Conservation (phyloP, 2,329 filamentous ascomycete genomes). For the Penicillium sclerotigenum region DNA sequence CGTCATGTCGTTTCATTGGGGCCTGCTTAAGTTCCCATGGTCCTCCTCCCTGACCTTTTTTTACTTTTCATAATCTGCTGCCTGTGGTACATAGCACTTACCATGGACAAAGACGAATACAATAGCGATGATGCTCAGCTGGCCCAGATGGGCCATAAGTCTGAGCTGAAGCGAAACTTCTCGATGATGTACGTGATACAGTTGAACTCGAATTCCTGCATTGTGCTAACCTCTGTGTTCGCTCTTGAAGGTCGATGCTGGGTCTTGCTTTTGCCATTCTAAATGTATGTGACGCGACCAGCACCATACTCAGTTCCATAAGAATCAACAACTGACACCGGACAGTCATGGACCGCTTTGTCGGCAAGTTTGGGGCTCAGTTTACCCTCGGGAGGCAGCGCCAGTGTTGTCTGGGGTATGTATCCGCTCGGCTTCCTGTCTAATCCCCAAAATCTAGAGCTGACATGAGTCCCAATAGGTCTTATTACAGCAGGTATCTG, state of each 20-base stretch:
- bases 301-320: not conserved
- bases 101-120: constrained; percentile 15
- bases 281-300: constrained; percentile 41
- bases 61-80: constrained; percentile 4
- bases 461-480: constrained; percentile 21
- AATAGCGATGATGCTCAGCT: constrained; percentile 49
- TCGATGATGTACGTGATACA: constrained; percentile 44
- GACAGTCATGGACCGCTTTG: constrained; percentile 58
- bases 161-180: constrained; percentile 58
- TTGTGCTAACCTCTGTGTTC: constrained; percentile 7
- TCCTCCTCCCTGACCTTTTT: not conserved
- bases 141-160: constrained; percentile 56
- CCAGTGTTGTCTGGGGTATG: constrained; percentile 69
- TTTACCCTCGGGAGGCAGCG: constrained; percentile 68
- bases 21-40: constrained; percentile 1
- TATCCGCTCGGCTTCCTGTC: not conserved
- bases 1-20: constrained; percentile 9
- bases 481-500: constrained; percentile 61
- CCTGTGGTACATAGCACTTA: constrained; percentile 2
- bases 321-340: constrained; percentile 4
- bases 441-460: not conserved
- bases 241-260: constrained; percentile 50
- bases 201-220: not conserved
- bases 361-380: constrained; percentile 58
- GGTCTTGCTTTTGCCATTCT: constrained; percentile 62